Conservation (phyloP, 805 yeast genomes). For the Metschnikowia shivogae region DNA sequence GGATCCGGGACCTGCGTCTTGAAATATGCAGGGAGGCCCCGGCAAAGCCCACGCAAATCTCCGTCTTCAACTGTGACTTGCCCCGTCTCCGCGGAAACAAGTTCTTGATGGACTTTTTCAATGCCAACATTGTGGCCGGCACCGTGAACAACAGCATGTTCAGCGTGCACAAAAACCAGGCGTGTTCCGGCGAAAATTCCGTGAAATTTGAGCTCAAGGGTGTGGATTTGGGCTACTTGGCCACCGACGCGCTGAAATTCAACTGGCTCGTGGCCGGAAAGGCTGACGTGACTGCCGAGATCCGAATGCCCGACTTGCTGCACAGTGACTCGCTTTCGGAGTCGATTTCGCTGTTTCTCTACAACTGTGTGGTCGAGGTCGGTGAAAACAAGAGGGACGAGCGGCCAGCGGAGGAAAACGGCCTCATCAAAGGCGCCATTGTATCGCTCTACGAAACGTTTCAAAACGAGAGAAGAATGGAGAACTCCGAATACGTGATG, state of each 20-base stretch:
- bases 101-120: conserved; percentile 61
- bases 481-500: conserved; percentile 48
- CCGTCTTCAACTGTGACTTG: conserved; percentile 63
- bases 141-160: conserved; percentile 71
- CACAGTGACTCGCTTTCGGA: conserved; percentile 19
- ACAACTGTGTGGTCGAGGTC: conserved; percentile 19
- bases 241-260: conserved; percentile 43
- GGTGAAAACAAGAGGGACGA: conserved; percentile 1
- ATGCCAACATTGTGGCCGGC: conserved; percentile 68
- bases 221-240: conserved; percentile 33
- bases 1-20: conserved; percentile 50
- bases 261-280: conserved; percentile 73
- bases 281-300: conserved; percentile 61
- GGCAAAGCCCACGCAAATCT: conserved; percentile 40
- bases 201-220: conserved; percentile 41
- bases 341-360: conserved; percentile 24
- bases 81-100: conserved; percentile 57
- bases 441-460: conserved; percentile 42
- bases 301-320: conserved; percentile 53
- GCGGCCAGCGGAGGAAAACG: conserved; percentile 14
- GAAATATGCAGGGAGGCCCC: conserved; percentile 24
- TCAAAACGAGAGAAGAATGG: conserved; percentile 7
- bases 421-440: conserved; percentile 36
- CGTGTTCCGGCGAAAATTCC: conserved; percentile 30
- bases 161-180: conserved; percentile 72